Evolutionary conservation across 2,329 filamentous ascomycete genomes (phyloP), one percentile per base, ranked within the genome.

Genomic region (Camillea tinctor): DNA sequence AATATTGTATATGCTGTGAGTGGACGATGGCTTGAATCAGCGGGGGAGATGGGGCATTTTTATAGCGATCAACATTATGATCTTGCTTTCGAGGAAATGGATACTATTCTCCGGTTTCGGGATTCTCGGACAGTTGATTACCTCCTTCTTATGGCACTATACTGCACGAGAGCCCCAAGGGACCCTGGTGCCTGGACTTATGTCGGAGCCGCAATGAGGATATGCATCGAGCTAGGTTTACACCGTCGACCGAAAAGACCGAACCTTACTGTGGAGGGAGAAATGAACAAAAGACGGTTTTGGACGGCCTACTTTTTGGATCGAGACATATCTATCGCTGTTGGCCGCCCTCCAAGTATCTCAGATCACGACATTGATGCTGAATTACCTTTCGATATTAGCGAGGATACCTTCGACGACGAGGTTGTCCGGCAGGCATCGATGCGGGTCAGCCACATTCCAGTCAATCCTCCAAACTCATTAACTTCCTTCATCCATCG

Each of bases 321-420:
- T 52, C 61, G 70, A 23, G 70, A 72, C 56, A 70, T 71, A 22
- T 72, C 69, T 2, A 69, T 72, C 53, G 69, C 69, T 17, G 59
- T 70, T 19, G 70, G 70, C 19, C 64, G 70, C 3, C 70, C 70
- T 1, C 69, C 69, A 9, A 66, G 65, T 30, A 66, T 72, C 24
- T 71, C 70, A n/a, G 70, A 72, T 44, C 69, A 69, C 52, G 70
- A 72, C 36, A 71, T 72, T 20, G 70, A 72, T 54, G 63, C 66
- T 23, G 70, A 71, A 22, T 54, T 72, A 13, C 70, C 69, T 3
- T 56, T 72, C 3, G 70, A 72, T 26, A 68, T 72, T 57, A 63
- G 67, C 49, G 70, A 72, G 50, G 66, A 71, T 22, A 68, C 60
- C 1, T 23, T 64, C 6, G 67, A 68, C 50, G 64, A 68, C 13